Evolutionary conservation across 805 yeast species (phyloP), one percentile per base, ranked within the genome.

Genomic region (Candida schatavii): DNA sequence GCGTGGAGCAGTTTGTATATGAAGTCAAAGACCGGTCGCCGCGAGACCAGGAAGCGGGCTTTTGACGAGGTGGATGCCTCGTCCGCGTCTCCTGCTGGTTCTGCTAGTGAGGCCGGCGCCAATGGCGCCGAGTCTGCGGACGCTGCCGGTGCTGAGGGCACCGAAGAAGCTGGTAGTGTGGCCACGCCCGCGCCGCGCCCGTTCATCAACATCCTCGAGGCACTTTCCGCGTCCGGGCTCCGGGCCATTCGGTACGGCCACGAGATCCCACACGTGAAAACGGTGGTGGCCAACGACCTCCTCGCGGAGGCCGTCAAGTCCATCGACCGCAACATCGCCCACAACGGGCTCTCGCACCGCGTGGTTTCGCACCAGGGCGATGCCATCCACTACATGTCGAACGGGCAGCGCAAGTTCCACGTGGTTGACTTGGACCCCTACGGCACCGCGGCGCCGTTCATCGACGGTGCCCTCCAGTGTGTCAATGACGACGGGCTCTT

Each of bases 341-440:
- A 80, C 59, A 93, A 91, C 58, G 62, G 72, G 6, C 80, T 86
- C 2, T 59, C 62, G 5, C 62, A 70, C 21, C 73, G 73, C 22
- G 90, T 91, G 17, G 61, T 57, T 35, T 75, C 93, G 6, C 81
- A 85, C 51, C 77, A 78, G 51, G 96, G 93, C 25, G 98, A 93
- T 65, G 99, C 99, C n/a, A 88, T 85, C 49, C 79, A 78, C 31
- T 80, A 76, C 55, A 88, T 93, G 96, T 70, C 83, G 40, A 56
- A 65, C 44, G 57, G 66, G 37, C 63, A 56, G 14, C 72, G 67
- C 20, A 69, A 70, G 40, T 89, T 84, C 64, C 96, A 93, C 57
- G 86, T 88, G 3, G 80, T 93, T 44, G 99, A 93, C 64, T 73
- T 93, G 39, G 99, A 93, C 62, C 99, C 99, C 0, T 93, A 93